Evolutionary conservation across 805 yeast genomes (phyloP).

Genomic region (Pichia scutulata): DNA sequence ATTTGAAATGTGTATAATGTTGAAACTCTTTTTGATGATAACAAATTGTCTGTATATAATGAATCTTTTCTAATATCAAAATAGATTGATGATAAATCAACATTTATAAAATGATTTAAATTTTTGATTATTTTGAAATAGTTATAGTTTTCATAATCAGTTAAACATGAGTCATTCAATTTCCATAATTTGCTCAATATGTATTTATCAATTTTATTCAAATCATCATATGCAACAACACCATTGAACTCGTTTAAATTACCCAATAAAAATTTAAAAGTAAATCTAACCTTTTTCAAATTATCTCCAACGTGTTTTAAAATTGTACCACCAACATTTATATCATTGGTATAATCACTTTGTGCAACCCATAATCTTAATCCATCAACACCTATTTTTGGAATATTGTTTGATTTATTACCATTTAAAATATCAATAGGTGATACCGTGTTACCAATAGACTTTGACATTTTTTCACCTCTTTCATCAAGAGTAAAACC

Average conservation of each 20-base stretch:
- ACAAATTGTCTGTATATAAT: slow-evolving; percentile 58
- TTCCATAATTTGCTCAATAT: slow-evolving; percentile 47
- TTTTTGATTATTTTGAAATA: slow-evolving; percentile 65
- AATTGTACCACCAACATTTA: slow-evolving; percentile 64
- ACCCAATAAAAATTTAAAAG: slow-evolving; percentile 76
- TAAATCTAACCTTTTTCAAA: slow-evolving; percentile 72
- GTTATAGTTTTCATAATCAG: slow-evolving; percentile 48
- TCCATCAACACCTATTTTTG: slow-evolving; percentile 83
- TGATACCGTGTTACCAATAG: slow-evolving; percentile 71
- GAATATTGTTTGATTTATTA: slow-evolving; percentile 37
- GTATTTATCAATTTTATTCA: slow-evolving; percentile 49
- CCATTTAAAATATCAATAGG: slow-evolving; percentile 69
- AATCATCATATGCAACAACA: slow-evolving; percentile 32
- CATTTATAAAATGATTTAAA: slow-evolving; percentile 64
- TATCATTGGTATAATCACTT: slow-evolving; percentile 76
- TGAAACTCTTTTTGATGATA: slow-evolving; percentile 44
- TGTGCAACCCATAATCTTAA: slow-evolving; percentile 86
- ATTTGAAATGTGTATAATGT: slow-evolving; percentile 59
- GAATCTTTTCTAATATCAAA: slow-evolving; percentile 83
- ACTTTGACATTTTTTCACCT: slow-evolving; percentile 90
- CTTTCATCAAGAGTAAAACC: slow-evolving; percentile 87
- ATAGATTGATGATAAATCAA: slow-evolving; percentile 71
- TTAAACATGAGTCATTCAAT: slow-evolving; percentile 36
- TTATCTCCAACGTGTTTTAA: slow-evolving; percentile 72
- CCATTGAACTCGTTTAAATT: slow-evolving; percentile 41